Evolutionary conservation across 345 rosid species (phyloP), one percentile per base, ranked within the genome.

Genomic region (Camelina hispida): DNA sequence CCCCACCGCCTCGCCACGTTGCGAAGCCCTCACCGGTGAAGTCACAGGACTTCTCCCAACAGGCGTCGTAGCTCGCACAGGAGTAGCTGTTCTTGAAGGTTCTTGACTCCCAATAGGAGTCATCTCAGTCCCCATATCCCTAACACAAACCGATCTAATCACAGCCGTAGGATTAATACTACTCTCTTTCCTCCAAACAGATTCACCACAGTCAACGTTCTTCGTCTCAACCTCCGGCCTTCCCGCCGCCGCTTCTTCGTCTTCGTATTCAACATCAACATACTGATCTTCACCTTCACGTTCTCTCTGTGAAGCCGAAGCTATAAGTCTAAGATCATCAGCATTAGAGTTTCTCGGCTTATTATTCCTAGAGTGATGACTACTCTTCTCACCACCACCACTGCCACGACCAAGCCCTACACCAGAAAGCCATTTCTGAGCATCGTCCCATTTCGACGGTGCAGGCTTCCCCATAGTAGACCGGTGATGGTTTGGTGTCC

Each of bases 81-180:
- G 97, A 1, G 96, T 91, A 22, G 88, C 88, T 5, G 96, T 84
- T 83, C 97, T 86, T 4, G 97, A 94, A 32, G 98, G 98, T 83
- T 94, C 93, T 78, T 87, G 93, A 76, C 98, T 94, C 1, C 90
- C 92, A 6, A 86, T 85, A 0, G 95, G 97, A 68, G 97, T 91
- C 98, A 94, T 94, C 84, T 94, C 98, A 25, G 98, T 94, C 66
- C 98, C 97, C 95, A 90, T 94, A 55, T 94, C 97, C 66, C 96
- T 86, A 65, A 94, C 91, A 71, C 93, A 86, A 0, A 94, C 81
- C 9, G 97, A 90, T 81, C 93, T 74, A 72, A 86, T 76, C 56
- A 65, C 79, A n/a, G 86, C 68, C 32, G 82, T 60, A 12, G 88
- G 78, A 78, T 72, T 66, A 71, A 80, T 80, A 78, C 83, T 80